Conservation (phyloP, 1,284 basidiomycete genomes). For the Cryptococcus maquisensis region DNA sequence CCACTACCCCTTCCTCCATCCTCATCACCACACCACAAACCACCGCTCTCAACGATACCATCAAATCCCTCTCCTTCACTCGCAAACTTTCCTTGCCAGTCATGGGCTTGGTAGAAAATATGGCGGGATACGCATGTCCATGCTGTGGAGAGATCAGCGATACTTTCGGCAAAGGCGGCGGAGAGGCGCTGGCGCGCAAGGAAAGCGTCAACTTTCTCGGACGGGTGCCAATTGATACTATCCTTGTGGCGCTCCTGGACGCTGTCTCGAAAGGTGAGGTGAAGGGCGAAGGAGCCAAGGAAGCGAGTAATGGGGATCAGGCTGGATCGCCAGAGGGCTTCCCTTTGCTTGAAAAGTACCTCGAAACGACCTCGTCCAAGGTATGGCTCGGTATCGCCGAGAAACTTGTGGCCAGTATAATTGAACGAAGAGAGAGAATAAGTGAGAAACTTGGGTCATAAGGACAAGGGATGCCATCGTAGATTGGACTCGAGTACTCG, state of each 20-base stretch:
- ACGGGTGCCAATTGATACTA: slow-evolving; percentile 87
- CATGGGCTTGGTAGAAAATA: slow-evolving; percentile 95
- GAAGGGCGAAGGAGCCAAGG: slow-evolving; percentile 23
- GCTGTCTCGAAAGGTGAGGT: slow-evolving; percentile 54
- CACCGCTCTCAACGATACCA: slow-evolving; percentile 88
- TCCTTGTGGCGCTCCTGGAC: slow-evolving; percentile 82
- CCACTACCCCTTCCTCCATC: slow-evolving; percentile 62
- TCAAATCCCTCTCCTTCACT: slow-evolving; percentile 95
- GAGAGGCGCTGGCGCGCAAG: slow-evolving; percentile 73
- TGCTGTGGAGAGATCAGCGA: slow-evolving; percentile 91
- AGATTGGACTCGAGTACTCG: no score
- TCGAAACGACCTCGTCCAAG: slow-evolving; percentile 44
- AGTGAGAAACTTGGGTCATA: neutral
- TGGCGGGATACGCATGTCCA: slow-evolving; percentile 97
- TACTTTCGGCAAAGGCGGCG: slow-evolving; percentile 92
- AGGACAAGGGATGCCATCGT: no score
- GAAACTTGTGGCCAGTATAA: slow-evolving; percentile 29
- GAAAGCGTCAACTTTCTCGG: slow-evolving; percentile 79
- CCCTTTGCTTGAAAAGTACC: slow-evolving; percentile 48
- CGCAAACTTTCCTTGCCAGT: slow-evolving; percentile 79
- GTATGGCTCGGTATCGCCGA: slow-evolving; percentile 46
- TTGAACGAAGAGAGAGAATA: slow-evolving; percentile 15
- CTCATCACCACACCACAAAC: slow-evolving; percentile 98
- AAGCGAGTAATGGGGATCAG: neutral
- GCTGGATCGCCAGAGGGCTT: slow-evolving; percentile 14